Evolutionary conservation across 1,284 basidiomycete genomes (phyloP), one percentile per base, ranked within the genome.

Genomic region (Leucoagaricus sp.): DNA sequence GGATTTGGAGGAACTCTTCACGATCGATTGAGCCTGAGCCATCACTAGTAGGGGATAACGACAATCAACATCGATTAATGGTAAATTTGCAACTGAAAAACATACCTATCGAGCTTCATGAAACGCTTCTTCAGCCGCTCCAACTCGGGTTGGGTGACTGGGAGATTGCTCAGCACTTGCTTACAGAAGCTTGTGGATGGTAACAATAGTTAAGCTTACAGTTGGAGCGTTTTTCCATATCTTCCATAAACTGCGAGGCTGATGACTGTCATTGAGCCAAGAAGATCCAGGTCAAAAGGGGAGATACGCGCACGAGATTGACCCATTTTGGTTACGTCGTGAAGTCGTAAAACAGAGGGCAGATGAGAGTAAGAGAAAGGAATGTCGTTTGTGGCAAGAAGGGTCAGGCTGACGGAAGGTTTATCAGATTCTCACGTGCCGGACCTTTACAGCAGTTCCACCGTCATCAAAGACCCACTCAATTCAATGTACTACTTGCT

Each of bases 1-100:
- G 96, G 79, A 99, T 97, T 79, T 96, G 95, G 53, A 99, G 79
- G 74, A 99, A 99, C 75, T 99, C 96, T 68, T 98, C 96, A 57
- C 94, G 92, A 81, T 98, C 96, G 72, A 99, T 97, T 21, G 94
- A 95, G 57, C 97, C 96, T 17, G 93, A 96, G 36, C 95, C 94
- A 75, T 99, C 96, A 63, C 90, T 93, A 47, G 28, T n/a, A 42
- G 33, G 28, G 45, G 21, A 31, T 34, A 28, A 38, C 23, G 3
- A n/a, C 9, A 26, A 41, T 55, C 38, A 53, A 19, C 15, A 33
- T 21, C 12, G 12, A 10, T 6, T 23, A 19, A 19, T 2, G 25
- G 31, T 28, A 42, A n/a, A 31, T 23, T 55, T 36, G 34, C 17
- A 49, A 29, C 52, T 41, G 2, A 13, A n/a, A 19, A 25, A 34